phyloP scores from a whole-genome alignment of 139 green algal genomes.

The Volvox africanus region DNA sequence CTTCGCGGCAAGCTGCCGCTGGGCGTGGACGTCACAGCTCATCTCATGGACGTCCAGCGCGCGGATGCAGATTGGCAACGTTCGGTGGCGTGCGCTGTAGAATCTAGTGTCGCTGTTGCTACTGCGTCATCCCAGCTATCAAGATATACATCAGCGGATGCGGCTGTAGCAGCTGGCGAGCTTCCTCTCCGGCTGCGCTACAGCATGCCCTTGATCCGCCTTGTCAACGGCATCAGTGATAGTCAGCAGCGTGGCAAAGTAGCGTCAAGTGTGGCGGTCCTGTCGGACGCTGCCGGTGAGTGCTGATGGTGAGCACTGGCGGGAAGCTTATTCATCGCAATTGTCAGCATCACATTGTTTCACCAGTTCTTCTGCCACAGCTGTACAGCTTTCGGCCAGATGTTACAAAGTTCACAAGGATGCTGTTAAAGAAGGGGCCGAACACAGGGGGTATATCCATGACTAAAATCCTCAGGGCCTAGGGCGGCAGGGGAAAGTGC shows the following conservation, averaged over 20 bases:
- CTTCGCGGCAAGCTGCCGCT: constrained; percentile 75
- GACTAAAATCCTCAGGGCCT: no score
- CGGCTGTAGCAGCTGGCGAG: constrained; percentile 2
- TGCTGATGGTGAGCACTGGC: background rate
- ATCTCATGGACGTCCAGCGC: constrained; percentile 62
- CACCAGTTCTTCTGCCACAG: no score
- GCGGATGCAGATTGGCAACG: constrained; percentile 17
- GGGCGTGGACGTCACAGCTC: constrained; percentile 75
- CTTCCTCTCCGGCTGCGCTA: constrained; percentile 34
- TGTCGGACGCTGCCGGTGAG: constrained; percentile 55
- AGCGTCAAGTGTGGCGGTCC: constrained; percentile 74
- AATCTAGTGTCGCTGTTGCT: background rate
- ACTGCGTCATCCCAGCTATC: background rate
- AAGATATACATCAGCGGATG: background rate
- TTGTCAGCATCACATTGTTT: background rate
- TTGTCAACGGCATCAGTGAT: constrained; percentile 90
- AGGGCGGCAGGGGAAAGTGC: no score
- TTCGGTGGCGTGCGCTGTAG: background rate
- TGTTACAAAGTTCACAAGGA: no score
- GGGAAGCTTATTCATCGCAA: background rate
- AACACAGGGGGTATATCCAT: no score
- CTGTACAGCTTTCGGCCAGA: no score
- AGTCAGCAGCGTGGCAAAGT: constrained; percentile 79
- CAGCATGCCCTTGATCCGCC: constrained; percentile 17
- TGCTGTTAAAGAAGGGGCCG: no score